These are phyloP conservation scores for Cladosporium sp. DNA, from an alignment of 2,329 filamentous ascomycete genomes.

Conservation along the genomic window DNA sequence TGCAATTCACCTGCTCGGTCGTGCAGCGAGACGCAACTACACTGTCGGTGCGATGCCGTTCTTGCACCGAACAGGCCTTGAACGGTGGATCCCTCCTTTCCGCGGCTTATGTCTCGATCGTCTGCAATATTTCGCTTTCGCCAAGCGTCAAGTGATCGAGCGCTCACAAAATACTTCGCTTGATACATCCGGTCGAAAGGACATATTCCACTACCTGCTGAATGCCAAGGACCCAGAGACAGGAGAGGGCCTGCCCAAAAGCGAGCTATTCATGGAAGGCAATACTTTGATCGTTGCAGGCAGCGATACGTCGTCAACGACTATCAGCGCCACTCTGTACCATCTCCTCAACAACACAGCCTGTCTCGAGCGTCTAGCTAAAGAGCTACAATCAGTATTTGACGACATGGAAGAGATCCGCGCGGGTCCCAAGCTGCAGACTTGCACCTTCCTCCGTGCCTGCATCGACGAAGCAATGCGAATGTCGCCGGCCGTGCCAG, in stretches of 20 bases:
- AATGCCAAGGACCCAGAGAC: constrained; percentile 28
- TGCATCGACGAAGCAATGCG: constrained; percentile 47
- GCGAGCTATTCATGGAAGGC: constrained; percentile 47
- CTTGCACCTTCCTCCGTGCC: constrained; percentile 41
- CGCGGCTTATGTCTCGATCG: constrained; percentile 23
- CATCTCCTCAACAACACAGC: constrained; percentile 40
- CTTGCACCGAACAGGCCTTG: constrained; percentile 21
- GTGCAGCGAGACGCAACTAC: constrained; percentile 43
- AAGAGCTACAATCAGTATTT: constrained; percentile 36
- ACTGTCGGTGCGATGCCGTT: constrained; percentile 33
- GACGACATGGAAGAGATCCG: constrained; percentile 27
- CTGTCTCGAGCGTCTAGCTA: constrained; percentile 28
- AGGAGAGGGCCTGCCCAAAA: constrained; percentile 37
- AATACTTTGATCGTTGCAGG: constrained; percentile 48
- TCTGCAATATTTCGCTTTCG: constrained; percentile 25
- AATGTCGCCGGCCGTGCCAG: constrained; percentile 41
- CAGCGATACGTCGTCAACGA: constrained; percentile 40
- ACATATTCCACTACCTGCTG: constrained; percentile 25
- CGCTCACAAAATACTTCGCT: constrained; percentile 18
- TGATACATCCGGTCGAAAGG: constrained; percentile 20
- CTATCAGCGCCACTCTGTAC: constrained; percentile 35
- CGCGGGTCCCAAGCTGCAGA: constrained; percentile 29
- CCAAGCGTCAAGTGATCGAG: constrained; percentile 25
- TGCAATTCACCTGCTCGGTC: constrained; percentile 39
- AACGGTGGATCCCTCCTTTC: constrained; percentile 22